These are phyloP conservation scores for Colletotrichum ledebouriae DNA, from an alignment of 2,329 filamentous ascomycete genomes.

Conservation along the genomic window DNA sequence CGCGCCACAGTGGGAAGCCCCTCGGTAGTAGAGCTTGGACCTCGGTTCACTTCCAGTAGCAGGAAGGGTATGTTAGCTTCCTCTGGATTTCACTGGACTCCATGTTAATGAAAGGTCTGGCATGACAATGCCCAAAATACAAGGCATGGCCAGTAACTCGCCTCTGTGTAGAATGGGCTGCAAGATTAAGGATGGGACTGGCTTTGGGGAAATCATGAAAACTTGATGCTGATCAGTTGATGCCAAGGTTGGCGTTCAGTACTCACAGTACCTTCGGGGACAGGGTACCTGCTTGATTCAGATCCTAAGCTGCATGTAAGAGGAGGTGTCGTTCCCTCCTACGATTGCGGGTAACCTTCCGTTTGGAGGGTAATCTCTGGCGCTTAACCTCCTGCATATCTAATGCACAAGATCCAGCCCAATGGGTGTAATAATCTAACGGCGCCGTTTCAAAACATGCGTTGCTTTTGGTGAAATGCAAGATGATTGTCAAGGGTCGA, in stretches of 20 bases:
- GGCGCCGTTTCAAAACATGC: neutral
- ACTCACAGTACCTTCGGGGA: neutral
- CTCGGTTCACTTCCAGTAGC: no score
- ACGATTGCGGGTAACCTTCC: neutral
- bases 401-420: neutral
- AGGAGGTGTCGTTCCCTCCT: neutral
- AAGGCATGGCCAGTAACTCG: neutral
- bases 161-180: neutral
- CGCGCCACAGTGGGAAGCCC: no score
- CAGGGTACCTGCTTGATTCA: slow-evolving; percentile 11
- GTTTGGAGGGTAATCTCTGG: neutral
- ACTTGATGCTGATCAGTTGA: neutral
- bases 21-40: no score
- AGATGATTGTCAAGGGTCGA: neutral
- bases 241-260: slow-evolving; percentile 8
- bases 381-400: neutral
- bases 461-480: neutral
- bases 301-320: neutral
- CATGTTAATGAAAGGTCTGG: no score
- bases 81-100: no score
- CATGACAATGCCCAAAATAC: no score
- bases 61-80: no score
- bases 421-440: neutral
- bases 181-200: neutral
- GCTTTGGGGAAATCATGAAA: neutral